Evolutionary conservation across 805 yeast species (phyloP), one percentile per base, ranked within the genome.

Genomic region (Tetrapisispora nanseiensis): DNA sequence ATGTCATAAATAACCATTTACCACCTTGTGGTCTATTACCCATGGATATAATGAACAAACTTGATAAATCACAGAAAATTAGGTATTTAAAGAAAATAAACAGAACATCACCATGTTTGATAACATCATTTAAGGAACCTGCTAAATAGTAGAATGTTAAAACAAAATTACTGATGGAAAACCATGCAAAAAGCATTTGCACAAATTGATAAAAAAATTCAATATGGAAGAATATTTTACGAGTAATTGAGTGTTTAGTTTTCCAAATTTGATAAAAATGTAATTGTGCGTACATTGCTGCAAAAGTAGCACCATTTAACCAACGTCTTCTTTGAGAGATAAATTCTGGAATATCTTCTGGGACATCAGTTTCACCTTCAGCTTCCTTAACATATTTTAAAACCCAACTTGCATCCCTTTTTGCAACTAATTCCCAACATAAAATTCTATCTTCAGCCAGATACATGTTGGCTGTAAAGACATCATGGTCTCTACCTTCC

Each of bases 1-100:
- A 73, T 0, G 73, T 64, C 54, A 85, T 70, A 64, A 87, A 92
- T 39, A 90, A 63, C 40, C 75, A 79, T 44, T 80, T 80, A 0
- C 96, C 90, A 27, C 98, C 98, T 54, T 92, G 97, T 2, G 99
- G 99, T 55, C 97, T 75, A 58, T 92, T 92, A 49, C 99, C 99
- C 75, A 92, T 83, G 0, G 97, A 87, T 29, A 89, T 83, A 50
- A 92, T 81, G 56, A 92, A 84, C 63, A 87, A 80, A n/a, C 94
- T 77, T 11, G 92, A 80, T 52, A 92, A 71, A 16, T 84, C 82
- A 59, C 94, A 79, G 41, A 87, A 73, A 55, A 90, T 78, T 46
- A 86, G 65, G 60, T 92, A 89, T 61, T 87, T 86, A 77, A 92
- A 79, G 34, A 89, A 71, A 39, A 87, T 81, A 62, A 89, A 90